Evolutionary conservation across 2,329 filamentous ascomycete genomes (phyloP), one percentile per base, ranked within the genome.

Genomic region (Gaeumannomyces tritici): DNA sequence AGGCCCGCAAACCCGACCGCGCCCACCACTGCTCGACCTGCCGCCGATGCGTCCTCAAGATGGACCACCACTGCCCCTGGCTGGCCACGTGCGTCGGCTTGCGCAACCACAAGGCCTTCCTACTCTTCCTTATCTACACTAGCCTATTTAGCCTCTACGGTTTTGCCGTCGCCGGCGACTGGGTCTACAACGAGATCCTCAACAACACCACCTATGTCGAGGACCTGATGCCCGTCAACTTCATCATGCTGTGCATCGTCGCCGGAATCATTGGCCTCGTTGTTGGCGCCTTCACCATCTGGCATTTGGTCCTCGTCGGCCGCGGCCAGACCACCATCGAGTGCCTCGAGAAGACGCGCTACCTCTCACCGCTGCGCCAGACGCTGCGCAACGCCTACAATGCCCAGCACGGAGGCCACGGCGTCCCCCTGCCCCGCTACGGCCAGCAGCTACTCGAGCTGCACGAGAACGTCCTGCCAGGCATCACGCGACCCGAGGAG

Each of bases 21-120:
- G 87, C 93, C 35, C 95, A 99, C 75, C 95, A 99, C 79, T 99
- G 95, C 81, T 96, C 91, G 13, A 96, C 92, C 4, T 99, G 95
- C 77, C 86, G 89, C 68, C 89, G 89, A 70, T 99, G 95, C 74
- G 93, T 99, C 29, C 81, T 99, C 74, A 99, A 99, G 80, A 99
- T 99, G 95, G 95, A 99, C 73, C 95, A 99, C 74, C 95, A 99
- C 77, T 99, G 95, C 73, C 95, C 95, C 21, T 99, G 95, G 95
- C 83, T 99, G 60, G 93, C 95, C 31, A 96, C 91, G 4, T 99
- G 95, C 74, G 90, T 99, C 64, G 95, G 95, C 26, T 79, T 99
- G 66, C 86, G 86, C 71, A 99, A 99, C 76, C 96, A 97, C 81
- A 99, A 99, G 77, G 83, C 93, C 0, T 99, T 99, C 72, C 74